A percentile compares a stretch with the other conserved stretches of the same genome.
These are phyloP conservation scores for Exophiala xenobiotica DNA, from an alignment of 2,329 filamentous ascomycete species.

Conservation along the genomic window DNA sequence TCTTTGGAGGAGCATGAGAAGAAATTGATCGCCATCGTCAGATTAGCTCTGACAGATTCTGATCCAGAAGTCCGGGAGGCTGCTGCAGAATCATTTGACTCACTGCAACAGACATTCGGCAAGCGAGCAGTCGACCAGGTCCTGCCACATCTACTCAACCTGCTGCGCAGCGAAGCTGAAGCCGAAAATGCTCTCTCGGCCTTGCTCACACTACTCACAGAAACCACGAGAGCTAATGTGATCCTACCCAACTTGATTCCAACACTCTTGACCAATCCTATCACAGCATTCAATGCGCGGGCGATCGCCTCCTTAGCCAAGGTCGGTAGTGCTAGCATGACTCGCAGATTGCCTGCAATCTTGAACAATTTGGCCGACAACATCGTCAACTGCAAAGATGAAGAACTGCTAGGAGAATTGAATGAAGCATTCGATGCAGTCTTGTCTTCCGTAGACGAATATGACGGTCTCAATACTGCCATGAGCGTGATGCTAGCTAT, in stretches of 20 bases:
- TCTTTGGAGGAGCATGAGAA: conserved; percentile 92
- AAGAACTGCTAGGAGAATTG: conserved; percentile 71
- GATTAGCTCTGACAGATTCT: conserved; percentile 85
- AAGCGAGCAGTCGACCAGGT: conserved; percentile 96
- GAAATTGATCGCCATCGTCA: conserved; percentile 89
- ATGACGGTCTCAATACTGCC: conserved; percentile 87
- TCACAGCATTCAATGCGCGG: conserved; percentile 91
- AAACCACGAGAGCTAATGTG: conserved; percentile 89
- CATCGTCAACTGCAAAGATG: conserved; percentile 72
- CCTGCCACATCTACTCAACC: conserved; percentile 82
- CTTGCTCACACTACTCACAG: conserved; percentile 88
- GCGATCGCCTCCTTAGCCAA: conserved; percentile 89
- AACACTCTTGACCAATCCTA: conserved; percentile 83
- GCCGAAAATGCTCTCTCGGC: conserved; percentile 91
- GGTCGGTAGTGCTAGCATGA: conserved; percentile 89
- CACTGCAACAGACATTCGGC: conserved; percentile 87
- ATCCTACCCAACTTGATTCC: conserved; percentile 96
- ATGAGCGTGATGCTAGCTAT: conserved; percentile 91
- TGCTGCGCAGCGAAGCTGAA: conserved; percentile 81
- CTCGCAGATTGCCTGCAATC: conserved; percentile 81
- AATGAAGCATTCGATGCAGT: conserved; percentile 83
- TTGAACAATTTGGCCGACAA: conserved; percentile 94
- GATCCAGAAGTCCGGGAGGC: conserved; percentile 90
- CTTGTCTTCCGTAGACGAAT: conserved; percentile 89
- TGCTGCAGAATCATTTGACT: conserved; percentile 95